phyloP scores from a whole-genome alignment of 345 rosid genomes.

The Murraya koenigii region DNA sequence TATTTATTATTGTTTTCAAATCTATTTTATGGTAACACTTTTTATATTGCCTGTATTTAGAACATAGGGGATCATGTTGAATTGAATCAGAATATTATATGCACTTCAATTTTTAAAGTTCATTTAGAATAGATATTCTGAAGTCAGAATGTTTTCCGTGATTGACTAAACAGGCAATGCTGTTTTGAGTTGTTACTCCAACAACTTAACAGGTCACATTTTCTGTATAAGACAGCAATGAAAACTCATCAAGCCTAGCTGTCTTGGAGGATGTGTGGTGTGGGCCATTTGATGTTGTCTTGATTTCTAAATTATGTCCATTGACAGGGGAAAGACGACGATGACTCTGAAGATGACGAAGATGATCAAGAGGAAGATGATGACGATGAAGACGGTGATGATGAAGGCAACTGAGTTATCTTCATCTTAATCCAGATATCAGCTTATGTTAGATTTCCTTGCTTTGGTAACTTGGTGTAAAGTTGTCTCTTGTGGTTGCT shows the following conservation, averaged over 20 bases:
- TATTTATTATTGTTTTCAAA: background rate
- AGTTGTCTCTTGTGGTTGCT: slow-evolving; percentile 34
- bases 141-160: background rate
- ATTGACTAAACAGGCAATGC: background rate
- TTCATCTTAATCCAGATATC: background rate
- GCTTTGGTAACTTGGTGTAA: slow-evolving; percentile 29
- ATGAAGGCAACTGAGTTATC: slow-evolving; percentile 28
- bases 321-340: slow-evolving; percentile 51
- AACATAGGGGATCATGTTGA: background rate
- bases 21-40: background rate
- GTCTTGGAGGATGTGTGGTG: background rate
- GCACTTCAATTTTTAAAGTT: background rate
- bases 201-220: background rate
- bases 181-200: background rate
- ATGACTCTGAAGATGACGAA: slow-evolving; percentile 52
- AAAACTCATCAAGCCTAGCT: background rate
- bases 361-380: slow-evolving; percentile 38
- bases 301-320: slow-evolving; percentile 8
- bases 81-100: background rate
- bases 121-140: background rate
- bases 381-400: slow-evolving; percentile 30
- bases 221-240: background rate
- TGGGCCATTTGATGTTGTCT: background rate
- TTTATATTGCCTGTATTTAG: background rate
- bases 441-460: slow-evolving; percentile 6